Conservation (phyloP, 768 basidiomycete genomes). For the Rhodotorula diobovata region DNA sequence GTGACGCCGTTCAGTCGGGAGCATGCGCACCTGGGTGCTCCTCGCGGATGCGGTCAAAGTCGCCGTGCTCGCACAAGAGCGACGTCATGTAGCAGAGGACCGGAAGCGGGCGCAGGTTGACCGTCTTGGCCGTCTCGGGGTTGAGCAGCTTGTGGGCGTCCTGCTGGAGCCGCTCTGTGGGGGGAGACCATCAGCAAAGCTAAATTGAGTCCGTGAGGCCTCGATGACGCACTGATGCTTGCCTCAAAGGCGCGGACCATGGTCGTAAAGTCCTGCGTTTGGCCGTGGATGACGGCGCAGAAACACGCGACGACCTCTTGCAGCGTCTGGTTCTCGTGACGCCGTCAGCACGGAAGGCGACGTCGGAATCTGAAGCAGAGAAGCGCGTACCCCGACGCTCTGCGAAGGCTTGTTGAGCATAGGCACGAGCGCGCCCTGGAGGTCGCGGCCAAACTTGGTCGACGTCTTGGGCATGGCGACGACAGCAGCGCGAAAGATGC, state of each 20-base stretch:
- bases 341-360: neutral
- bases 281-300: slow-evolving; percentile 72
- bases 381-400: slow-evolving; percentile 15
- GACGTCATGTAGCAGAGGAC: slow-evolving; percentile 78
- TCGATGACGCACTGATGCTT: neutral
- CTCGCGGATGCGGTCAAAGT: slow-evolving; percentile 70
- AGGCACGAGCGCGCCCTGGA: slow-evolving; percentile 73
- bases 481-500: slow-evolving; percentile 77
- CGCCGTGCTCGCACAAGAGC: slow-evolving; percentile 78
- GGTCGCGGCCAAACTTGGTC: slow-evolving; percentile 76
- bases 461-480: slow-evolving; percentile 71
- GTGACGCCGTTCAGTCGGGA: too few relatives aligned
- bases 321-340: slow-evolving; percentile 56
- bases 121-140: slow-evolving; percentile 18
- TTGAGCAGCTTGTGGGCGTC: slow-evolving; percentile 54
- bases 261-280: slow-evolving; percentile 78
- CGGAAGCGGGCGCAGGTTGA: slow-evolving; percentile 41
- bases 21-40: slow-evolving; percentile 3
- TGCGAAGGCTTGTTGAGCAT: slow-evolving; percentile 73
- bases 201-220: neutral
- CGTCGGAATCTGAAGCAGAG: neutral
- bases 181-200: neutral
- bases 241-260: slow-evolving; percentile 64
- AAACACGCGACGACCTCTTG: slow-evolving; percentile 91
- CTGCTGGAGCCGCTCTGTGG: slow-evolving; percentile 54